Evolutionary conservation across 2,329 filamentous ascomycete genomes (phyloP).

Genomic region (Neurospora sp.): DNA sequence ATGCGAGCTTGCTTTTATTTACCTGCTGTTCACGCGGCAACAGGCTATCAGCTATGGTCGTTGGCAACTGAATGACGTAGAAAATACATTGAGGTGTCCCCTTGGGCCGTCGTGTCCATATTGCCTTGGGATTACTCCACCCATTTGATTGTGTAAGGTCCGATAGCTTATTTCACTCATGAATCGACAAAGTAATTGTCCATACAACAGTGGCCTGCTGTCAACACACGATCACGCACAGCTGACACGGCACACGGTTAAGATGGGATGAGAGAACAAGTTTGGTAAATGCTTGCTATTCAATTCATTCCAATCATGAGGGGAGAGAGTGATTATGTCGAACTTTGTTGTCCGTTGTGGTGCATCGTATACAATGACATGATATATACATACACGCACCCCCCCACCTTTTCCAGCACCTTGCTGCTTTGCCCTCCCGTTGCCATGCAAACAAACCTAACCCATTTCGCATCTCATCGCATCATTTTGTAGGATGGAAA

Average conservation of each 20-base stretch:
- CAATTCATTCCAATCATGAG: slow-evolving; percentile 27
- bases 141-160: no score
- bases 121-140: no score
- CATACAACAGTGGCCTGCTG: background rate
- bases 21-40: no score
- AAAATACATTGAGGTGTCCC: no score
- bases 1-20: no score
- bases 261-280: background rate
- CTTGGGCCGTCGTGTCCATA: no score
- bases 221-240: background rate
- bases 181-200: background rate
- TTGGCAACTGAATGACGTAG: no score
- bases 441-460: slow-evolving; percentile 5
- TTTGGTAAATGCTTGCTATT: background rate
- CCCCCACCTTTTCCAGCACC: slow-evolving; percentile 20
- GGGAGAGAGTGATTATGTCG: slow-evolving; percentile 39
- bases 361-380: slow-evolving; percentile 15
- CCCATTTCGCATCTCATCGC: slow-evolving; percentile 31
- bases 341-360: slow-evolving; percentile 36
- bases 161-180: background rate
- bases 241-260: background rate
- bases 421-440: background rate
- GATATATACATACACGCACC: slow-evolving; percentile 35
- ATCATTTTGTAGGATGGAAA: slow-evolving; percentile 29
- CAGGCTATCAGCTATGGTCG: no score